Evolutionary conservation across 768 basidiomycete genomes (phyloP).

Genomic region (Inosperma sp.): DNA sequence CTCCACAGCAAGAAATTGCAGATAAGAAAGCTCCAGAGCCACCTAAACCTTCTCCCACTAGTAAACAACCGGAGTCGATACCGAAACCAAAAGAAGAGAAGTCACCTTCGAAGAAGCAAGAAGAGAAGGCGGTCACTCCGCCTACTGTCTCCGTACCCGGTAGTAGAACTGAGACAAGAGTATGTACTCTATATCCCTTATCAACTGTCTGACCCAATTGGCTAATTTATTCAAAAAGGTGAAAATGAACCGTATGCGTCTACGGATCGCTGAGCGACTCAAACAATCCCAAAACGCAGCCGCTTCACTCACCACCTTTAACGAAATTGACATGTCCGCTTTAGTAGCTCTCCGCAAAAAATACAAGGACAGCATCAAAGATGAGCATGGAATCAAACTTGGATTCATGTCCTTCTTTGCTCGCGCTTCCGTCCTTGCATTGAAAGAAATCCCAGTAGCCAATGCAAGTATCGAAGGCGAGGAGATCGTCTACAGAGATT

Average conservation of each 20-base stretch:
- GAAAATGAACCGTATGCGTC: slow-evolving; percentile 98
- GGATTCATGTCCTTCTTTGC: slow-evolving; percentile 99
- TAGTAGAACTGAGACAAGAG: slow-evolving; percentile 80
- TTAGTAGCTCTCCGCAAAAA: slow-evolving; percentile 88
- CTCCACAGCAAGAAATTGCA: too few species aligned
- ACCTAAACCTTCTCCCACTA: too few species aligned
- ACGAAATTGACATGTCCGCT: slow-evolving; percentile 99
- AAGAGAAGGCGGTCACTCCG: slow-evolving; percentile 18
- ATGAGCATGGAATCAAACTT: slow-evolving; percentile 91
- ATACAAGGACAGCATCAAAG: slow-evolving; percentile 89
- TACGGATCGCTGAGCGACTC: slow-evolving; percentile 93
- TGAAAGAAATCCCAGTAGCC: slow-evolving; percentile 89
- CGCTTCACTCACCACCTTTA: slow-evolving; percentile 96
- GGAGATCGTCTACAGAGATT: slow-evolving; percentile 89
- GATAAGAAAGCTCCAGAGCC: too few species aligned
- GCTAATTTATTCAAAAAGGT: slow-evolving; percentile 45
- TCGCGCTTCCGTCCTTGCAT: slow-evolving; percentile 74
- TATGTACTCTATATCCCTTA: slow-evolving; percentile 35
- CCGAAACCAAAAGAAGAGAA: slow-evolving; percentile 33
- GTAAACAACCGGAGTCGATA: too few species aligned
- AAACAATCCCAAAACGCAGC: slow-evolving; percentile 98
- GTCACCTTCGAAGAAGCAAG: slow-evolving; percentile 33
- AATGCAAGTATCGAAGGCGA: slow-evolving; percentile 95
- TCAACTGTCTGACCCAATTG: neutral
- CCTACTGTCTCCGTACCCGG: slow-evolving; percentile 36